These are phyloP conservation scores for Sugiyamaella americana DNA, from an alignment of 805 yeast species.

Conservation along the genomic window DNA sequence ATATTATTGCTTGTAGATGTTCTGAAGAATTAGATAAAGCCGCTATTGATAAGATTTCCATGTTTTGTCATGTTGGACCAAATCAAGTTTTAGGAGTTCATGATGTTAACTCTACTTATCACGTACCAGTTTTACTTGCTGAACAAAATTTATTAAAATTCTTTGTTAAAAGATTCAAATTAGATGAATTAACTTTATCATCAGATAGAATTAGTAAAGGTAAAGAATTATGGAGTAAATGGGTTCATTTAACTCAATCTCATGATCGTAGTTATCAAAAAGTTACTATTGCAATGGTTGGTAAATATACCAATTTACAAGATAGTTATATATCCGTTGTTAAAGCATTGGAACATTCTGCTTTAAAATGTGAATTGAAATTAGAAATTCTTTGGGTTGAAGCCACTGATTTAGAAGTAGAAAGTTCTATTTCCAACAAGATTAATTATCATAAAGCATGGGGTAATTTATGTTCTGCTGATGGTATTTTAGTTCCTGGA, in stretches of 20 bases:
- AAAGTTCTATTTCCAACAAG: constrained; percentile 55
- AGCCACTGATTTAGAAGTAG: constrained; percentile 80
- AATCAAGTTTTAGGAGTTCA: constrained; percentile 95
- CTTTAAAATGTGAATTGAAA: constrained; percentile 81
- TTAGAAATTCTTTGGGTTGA: constrained; percentile 95
- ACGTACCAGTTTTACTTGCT: constrained; percentile 85
- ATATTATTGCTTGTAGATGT: constrained; percentile 98
- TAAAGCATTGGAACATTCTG: constrained; percentile 90
- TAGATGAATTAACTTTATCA: constrained; percentile 44
- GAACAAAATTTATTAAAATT: constrained; percentile 80
- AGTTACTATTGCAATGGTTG: constrained; percentile 93
- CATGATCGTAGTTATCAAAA: constrained; percentile 80
- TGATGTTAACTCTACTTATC: constrained; percentile 95
- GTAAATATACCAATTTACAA: constrained; percentile 92
- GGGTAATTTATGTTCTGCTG: constrained; percentile 88
- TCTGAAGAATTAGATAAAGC: constrained; percentile 69
- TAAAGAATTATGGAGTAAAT: constrained; percentile 57
- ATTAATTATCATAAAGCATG: constrained; percentile 89
- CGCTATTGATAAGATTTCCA: constrained; percentile 92
- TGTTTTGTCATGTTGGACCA: constrained; percentile 99
- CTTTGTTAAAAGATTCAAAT: constrained; percentile 59
- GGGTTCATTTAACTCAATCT: constrained; percentile 73
- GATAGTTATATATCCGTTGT: constrained; percentile 94
- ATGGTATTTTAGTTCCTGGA: constrained; percentile 97
- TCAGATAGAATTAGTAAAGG: constrained; percentile 58